Evolutionary conservation across 2,329 filamentous ascomycete genomes (phyloP).

Genomic region (Pyricularia pennisetigena): DNA sequence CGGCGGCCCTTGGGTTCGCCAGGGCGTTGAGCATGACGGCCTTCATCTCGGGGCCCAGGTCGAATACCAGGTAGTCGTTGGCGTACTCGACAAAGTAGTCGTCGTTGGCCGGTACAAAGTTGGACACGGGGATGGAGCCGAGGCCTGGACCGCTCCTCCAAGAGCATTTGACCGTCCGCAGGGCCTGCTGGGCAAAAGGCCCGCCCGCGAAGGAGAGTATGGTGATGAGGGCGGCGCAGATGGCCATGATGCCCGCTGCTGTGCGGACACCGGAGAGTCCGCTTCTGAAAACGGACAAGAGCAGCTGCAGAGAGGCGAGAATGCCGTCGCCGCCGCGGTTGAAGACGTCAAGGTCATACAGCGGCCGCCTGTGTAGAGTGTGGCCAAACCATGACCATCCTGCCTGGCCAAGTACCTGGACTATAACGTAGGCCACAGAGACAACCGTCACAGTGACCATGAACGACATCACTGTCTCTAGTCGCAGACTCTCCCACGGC

Average conservation of each 20-base stretch:
- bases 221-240: background rate
- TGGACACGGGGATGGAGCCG: background rate
- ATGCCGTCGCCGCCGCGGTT: background rate
- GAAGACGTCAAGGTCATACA: background rate
- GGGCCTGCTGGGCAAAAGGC: constrained; percentile 1
- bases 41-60: background rate
- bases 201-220: background rate
- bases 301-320: background rate
- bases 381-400: background rate
- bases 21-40: background rate
- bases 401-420: background rate
- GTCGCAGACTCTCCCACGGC: background rate
- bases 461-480: background rate
- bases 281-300: background rate
- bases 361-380: background rate
- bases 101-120: background rate
- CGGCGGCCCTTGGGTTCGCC: background rate
- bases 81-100: background rate
- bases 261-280: background rate
- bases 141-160: background rate
- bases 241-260: background rate
- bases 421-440: background rate
- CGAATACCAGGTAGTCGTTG: background rate
- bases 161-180: background rate
- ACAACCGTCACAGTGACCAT: background rate